Conservation (phyloP, 305 asterid species). For the Striga hermonthica region DNA sequence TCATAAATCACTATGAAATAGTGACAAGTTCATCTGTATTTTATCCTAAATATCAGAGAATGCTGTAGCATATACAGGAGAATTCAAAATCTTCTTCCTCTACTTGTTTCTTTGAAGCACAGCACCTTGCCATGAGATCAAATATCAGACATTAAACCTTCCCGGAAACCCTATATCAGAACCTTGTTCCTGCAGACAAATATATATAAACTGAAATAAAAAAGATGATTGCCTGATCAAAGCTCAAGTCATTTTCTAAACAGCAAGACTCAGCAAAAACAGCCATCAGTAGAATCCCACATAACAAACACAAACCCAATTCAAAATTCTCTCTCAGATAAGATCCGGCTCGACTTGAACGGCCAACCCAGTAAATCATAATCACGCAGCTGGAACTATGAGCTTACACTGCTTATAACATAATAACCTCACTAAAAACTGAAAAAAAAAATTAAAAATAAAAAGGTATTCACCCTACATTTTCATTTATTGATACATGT, state of each 20-base stretch:
- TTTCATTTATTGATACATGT: too few species aligned
- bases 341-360: not conserved
- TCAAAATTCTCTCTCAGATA: not conserved
- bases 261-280: constrained; percentile 15
- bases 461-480: not conserved
- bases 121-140: constrained; percentile 32
- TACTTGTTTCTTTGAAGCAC: constrained; percentile 29
- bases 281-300: not conserved
- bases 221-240: constrained; percentile 27
- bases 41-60: constrained; percentile 26
- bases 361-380: not conserved
- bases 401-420: not conserved
- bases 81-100: constrained; percentile 27
- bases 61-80: constrained; percentile 34
- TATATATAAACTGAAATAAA: not conserved
- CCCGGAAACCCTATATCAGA: constrained; percentile 55
- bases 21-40: constrained; percentile 18
- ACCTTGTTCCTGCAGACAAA: constrained; percentile 79
- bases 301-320: constrained; percentile 14
- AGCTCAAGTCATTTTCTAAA: constrained; percentile 24
- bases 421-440: not conserved
- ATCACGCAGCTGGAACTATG: not conserved
- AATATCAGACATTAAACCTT: constrained; percentile 23
- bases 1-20: constrained; percentile 23
- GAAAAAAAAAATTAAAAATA: too few species aligned